These are phyloP conservation scores for Stachybotrys elegans DNA, from an alignment of 2,329 filamentous ascomycete species.

Conservation along the genomic window DNA sequence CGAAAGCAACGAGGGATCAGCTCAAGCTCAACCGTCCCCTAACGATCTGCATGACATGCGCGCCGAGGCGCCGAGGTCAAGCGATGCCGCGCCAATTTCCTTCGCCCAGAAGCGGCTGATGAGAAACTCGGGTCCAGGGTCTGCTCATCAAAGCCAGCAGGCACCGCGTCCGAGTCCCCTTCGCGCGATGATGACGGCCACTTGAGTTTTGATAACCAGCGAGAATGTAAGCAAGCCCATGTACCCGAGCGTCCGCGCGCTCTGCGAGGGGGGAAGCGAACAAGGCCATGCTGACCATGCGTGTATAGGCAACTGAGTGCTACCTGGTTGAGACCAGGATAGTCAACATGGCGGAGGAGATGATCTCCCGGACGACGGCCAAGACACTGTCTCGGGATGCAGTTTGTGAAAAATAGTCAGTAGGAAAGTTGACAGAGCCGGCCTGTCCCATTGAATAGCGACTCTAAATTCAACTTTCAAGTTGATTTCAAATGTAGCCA, in stretches of 20 bases:
- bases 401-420: no score
- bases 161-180: conserved; percentile 62
- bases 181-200: conserved; percentile 61
- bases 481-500: no score
- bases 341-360: no score
- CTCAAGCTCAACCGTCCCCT: conserved; percentile 54
- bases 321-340: no score
- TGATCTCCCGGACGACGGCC: no score
- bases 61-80: conserved; percentile 33
- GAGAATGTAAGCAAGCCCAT: conserved; percentile 23
- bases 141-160: conserved; percentile 39
- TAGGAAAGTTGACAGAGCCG: no score
- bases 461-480: no score
- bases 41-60: conserved; percentile 35
- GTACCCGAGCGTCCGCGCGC: not conserved
- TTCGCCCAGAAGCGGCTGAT: conserved; percentile 41
- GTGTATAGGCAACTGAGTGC: no score
- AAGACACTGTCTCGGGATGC: no score
- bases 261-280: no score
- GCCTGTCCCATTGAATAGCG: no score
- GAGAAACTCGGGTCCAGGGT: conserved; percentile 41
- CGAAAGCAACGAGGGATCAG: conserved; percentile 78
- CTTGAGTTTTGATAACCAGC: conserved; percentile 40
- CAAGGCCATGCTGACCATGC: no score
- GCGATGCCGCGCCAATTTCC: conserved; percentile 40